Evolutionary conservation across 1,284 basidiomycete genomes (phyloP), one percentile per base, ranked within the genome.

Genomic region (Ustilago shanxiensis): DNA sequence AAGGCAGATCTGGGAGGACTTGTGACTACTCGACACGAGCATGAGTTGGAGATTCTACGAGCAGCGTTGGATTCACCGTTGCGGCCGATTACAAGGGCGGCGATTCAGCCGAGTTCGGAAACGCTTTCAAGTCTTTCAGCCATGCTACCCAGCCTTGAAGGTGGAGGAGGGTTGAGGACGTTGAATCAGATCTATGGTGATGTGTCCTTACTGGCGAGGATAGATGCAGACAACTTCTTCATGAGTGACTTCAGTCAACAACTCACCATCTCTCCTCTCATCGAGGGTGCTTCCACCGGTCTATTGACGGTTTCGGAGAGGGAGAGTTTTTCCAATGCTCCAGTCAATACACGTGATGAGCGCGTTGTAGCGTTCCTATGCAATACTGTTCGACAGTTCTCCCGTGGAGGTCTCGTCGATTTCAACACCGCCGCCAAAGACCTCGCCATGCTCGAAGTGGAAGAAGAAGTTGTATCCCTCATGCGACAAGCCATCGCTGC

Each of bases 41-140:
- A 87, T 2, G 94, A 97, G 82, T 88, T 98, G 16, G 88, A 89
- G 0, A 86, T 90, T 57, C 88, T 98, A 8, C 82, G 86, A 7
- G 77, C 85, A 2, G 87, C 89, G 13, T 87, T 90, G 44, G 85
- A 81, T 1, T 81, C 88, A 0, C 87, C 89, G 0, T 87, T 89
- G 5, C 80, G 85, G 1, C 85, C 87, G 18, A 87, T 90, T 54
- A 78, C 83, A 0, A 86, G 87, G 18, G 89, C 89, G 0, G 86
- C 85, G 1, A 66, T 89, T 20, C 86, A 87, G 39, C 82, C 87
- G 0, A 82, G 85, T 0, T 78, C 79, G 18, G 79, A 80, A 0
- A 77, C 84, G 5, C 67, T 89, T 2, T 69, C 83, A 0, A 68
- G 79, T 1, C 80, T 90, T 0, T 80, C 88, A 1, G 72, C 86